Evolutionary conservation across 805 yeast genomes (phyloP), one percentile per base, ranked within the genome.

Genomic region (Candida takata): DNA sequence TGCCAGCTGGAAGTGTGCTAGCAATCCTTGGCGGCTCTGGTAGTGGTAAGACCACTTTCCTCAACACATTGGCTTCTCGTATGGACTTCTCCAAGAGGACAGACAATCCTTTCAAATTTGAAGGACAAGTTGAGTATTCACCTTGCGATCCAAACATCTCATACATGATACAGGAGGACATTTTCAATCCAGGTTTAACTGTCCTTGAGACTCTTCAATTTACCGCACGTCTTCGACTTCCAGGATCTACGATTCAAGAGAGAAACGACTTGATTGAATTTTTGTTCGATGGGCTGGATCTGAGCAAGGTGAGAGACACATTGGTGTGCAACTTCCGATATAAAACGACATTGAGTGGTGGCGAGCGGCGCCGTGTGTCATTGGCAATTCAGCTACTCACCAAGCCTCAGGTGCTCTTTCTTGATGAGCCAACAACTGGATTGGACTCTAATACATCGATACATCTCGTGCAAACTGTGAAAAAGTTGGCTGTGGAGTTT

Each of bases 391-490:
- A 85, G 54, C 61, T 85, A 51, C 64, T 85, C 32, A 72, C 83
- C 6, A 81, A 77, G 44, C 95, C 95, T 0, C 74, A 87, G 0
- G 62, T 85, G 2, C 57, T 86, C 41, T 84, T 84, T 48, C 58
- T 85, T 29, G 95, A 85, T 55, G 95, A 85, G 48, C 95, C 95
- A 6, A 85, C 95, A 1, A 84, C 95, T 0, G 95, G 95, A 1
- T 60, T 85, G 24, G 95, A 85, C 56, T 78, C 94, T 5, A 77
- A 75, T 42, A 77, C 87, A 10, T 88, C 95, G 0, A 72, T 67
- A 44, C 60, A 77, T 37, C 62, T 85, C 24, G 70, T 85, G 12
- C 62, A 69, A 30, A 74, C 84, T 0, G 65, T 86, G 36, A 72
- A 75, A 44, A 66, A 71, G 38, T 61, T 80, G 24, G 44, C 49